A percentile compares a stretch with the other conserved stretches of the same genome.
Conservation (phyloP, 2,329 filamentous ascomycete species). For the Bertia moriformis region DNA sequence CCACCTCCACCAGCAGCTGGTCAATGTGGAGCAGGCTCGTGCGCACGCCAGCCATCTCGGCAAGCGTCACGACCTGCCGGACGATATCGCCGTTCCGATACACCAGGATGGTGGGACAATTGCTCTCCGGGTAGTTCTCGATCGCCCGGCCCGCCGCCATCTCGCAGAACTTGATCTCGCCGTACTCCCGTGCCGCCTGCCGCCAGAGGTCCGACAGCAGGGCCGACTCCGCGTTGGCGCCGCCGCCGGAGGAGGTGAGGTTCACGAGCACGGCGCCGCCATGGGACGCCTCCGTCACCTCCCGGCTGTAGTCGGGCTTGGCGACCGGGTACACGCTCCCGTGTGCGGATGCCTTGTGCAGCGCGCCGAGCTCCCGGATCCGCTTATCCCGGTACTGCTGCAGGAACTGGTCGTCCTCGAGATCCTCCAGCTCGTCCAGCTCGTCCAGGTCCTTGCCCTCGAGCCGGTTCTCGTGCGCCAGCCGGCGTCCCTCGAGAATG, state of each 20-base stretch:
- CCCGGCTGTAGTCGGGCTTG: constrained; percentile 81
- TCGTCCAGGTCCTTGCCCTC: constrained; percentile 93
- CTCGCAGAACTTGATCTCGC: constrained; percentile 94
- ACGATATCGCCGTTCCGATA: constrained; percentile 88
- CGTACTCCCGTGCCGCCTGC: constrained; percentile 69
- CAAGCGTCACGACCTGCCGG: constrained; percentile 80
- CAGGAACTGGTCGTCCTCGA: constrained; percentile 86
- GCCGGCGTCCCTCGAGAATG: constrained; percentile 63
- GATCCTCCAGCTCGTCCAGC: constrained; percentile 81
- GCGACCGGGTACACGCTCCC: constrained; percentile 86
- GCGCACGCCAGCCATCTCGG: constrained; percentile 58
- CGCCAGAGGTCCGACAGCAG: constrained; percentile 76
- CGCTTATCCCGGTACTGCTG: constrained; percentile 79
- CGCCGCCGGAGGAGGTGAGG: constrained; percentile 61
- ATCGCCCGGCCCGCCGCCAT: constrained; percentile 87
- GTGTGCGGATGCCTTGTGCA: constrained; percentile 66
- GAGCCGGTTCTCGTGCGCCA: constrained; percentile 81
- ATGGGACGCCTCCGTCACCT: constrained; percentile 80
- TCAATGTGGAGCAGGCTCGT: constrained; percentile 66
- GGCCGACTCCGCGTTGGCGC: constrained; percentile 72
- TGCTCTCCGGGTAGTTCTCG: constrained; percentile 86
- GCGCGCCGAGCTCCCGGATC: constrained; percentile 62
- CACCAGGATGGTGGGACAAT: constrained; percentile 84
- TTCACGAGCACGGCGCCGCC: constrained; percentile 61
- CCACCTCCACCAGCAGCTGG: constrained; percentile 65